Evolutionary conservation across 441 rosid genomes (phyloP).

Genomic region (Arabidopsis lyrata): DNA sequence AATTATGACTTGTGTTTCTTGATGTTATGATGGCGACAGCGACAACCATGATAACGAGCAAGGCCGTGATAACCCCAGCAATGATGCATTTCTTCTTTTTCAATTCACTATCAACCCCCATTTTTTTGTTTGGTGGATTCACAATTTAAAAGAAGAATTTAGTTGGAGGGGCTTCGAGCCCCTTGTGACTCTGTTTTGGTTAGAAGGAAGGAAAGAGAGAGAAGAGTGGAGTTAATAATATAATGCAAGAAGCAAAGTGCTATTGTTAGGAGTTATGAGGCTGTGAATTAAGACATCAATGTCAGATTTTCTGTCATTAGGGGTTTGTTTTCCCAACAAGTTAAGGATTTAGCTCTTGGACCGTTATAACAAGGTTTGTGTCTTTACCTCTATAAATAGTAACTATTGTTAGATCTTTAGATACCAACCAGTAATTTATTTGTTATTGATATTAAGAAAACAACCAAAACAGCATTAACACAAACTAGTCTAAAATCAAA

Average conservation of each 20-base stretch:
- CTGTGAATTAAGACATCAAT: background rate
- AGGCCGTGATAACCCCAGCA: conserved; percentile 46
- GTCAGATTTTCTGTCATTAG: background rate
- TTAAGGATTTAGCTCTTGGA: background rate
- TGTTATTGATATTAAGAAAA: conserved; percentile 23
- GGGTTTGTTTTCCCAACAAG: conserved; percentile 18
- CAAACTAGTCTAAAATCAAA: conserved; percentile 12
- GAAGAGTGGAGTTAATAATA: conserved; percentile 4
- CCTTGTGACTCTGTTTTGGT: conserved; percentile 12
- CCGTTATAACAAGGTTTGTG: background rate
- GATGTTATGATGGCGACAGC: conserved; percentile 42
- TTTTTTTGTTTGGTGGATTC: conserved; percentile 12
- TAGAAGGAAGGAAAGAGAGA: background rate
- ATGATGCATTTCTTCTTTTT: conserved; percentile 54
- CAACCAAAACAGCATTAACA: background rate
- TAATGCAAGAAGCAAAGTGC: background rate
- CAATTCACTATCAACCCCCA: conserved; percentile 11
- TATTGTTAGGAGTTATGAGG: conserved; percentile 27
- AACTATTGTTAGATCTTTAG: background rate
- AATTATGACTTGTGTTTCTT: background rate
- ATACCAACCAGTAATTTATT: background rate
- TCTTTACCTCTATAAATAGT: conserved; percentile 16
- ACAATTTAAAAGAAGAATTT: conserved; percentile 1
- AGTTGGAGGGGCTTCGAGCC: background rate
- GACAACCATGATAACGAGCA: conserved; percentile 67